Percentiles rank a stretch among this genome's conserved stretches.
phyloP scores from a whole-genome alignment of 441 rosid genomes.

The Euphorbia corollata region DNA sequence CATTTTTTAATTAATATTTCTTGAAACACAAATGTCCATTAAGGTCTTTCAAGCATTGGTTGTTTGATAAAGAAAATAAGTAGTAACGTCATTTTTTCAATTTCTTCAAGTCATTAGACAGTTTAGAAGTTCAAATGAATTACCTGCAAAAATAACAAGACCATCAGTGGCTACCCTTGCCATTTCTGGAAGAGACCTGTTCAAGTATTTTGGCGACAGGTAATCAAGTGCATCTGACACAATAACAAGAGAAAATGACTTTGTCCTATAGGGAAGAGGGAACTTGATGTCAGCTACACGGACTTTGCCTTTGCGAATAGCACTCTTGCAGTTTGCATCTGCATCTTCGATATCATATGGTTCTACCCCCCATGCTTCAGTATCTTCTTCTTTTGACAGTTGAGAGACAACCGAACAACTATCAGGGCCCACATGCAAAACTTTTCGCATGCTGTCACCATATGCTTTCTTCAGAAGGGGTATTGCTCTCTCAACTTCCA shows the following conservation, averaged over 20 bases:
- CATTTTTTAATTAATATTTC: background rate
- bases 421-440: constrained; percentile 61
- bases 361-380: constrained; percentile 65
- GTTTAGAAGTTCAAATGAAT: background rate
- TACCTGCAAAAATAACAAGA: constrained; percentile 58
- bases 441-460: constrained; percentile 54
- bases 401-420: constrained; percentile 53
- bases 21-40: background rate
- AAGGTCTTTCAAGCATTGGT: background rate
- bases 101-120: background rate
- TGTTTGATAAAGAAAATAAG: background rate
- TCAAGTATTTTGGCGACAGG: constrained; percentile 59
- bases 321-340: constrained; percentile 45
- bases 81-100: background rate
- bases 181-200: constrained; percentile 57
- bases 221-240: constrained; percentile 67
- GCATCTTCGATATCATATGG: constrained; percentile 64
- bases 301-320: constrained; percentile 54
- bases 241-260: constrained; percentile 55
- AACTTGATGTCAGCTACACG: constrained; percentile 68
- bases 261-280: constrained; percentile 51
- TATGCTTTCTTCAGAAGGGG: constrained; percentile 53
- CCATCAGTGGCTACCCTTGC: constrained; percentile 59
- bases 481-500: constrained; percentile 45
- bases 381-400: constrained; percentile 49